Evolutionary conservation across 1,139 yeast species (phyloP).

Genomic region (Diutina pseudorugosa): DNA sequence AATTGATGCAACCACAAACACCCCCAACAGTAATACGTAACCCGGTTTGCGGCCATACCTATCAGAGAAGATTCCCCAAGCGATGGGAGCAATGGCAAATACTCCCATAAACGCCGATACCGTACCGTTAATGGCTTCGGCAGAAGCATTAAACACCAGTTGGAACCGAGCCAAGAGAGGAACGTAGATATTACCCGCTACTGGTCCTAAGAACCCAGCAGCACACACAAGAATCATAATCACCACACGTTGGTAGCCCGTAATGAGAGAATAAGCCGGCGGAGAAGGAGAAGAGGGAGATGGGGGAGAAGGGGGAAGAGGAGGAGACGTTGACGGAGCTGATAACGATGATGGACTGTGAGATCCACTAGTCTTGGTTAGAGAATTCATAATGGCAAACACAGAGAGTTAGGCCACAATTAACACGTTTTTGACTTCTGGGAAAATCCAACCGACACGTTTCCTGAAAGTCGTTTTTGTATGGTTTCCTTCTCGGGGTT

Average conservation of each 20-base stretch:
- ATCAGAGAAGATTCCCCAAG: slow-evolving; percentile 7
- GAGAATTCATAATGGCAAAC: too few species aligned
- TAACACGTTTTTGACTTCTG: too few species aligned
- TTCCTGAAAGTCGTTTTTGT: too few species aligned
- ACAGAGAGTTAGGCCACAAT: too few species aligned
- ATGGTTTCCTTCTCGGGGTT: background rate
- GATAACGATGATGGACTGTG: too few species aligned
- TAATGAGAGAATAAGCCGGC: background rate
- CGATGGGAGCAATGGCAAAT: slow-evolving; percentile 7
- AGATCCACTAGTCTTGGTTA: too few species aligned
- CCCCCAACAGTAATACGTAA: slow-evolving; percentile 5
- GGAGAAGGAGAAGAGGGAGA: background rate
- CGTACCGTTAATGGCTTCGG: slow-evolving; percentile 8
- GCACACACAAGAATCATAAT: background rate
- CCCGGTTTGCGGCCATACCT: slow-evolving; percentile 7
- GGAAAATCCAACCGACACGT: too few species aligned
- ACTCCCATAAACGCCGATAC: slow-evolving; percentile 8
- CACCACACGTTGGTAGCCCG: background rate
- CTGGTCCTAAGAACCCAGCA: slow-evolving; percentile 44
- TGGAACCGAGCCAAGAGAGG: slow-evolving; percentile 30
- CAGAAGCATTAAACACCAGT: slow-evolving; percentile 5
- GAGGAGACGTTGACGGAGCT: background rate
- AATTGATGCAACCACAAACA: slow-evolving; percentile 22
- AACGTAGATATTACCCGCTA: slow-evolving; percentile 47
- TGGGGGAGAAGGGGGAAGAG: background rate